Evolutionary conservation across 2,329 filamentous ascomycete species (phyloP).

Genomic region (Drechslerella dactyloides): DNA sequence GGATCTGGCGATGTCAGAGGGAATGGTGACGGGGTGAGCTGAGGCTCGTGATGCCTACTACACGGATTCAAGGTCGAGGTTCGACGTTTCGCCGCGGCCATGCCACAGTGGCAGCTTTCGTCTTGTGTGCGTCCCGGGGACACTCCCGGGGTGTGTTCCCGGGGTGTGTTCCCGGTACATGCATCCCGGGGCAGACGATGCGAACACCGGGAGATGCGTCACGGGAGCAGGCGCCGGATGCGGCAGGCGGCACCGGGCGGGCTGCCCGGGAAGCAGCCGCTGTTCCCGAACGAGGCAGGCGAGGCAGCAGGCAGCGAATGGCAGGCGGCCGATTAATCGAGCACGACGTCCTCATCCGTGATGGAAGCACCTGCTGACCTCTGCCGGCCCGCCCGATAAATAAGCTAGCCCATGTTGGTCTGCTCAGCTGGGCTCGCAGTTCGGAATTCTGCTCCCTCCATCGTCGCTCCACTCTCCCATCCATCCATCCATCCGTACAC

Average conservation of each 20-base stretch:
- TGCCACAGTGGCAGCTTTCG: conserved; percentile 38
- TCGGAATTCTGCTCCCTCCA: conserved; percentile 29
- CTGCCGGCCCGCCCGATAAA: not conserved
- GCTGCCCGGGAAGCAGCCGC: no score
- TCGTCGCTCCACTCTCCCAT: conserved; percentile 2
- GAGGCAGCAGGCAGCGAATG: not conserved
- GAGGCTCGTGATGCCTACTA: conserved; percentile 48
- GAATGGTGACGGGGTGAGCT: conserved; percentile 6
- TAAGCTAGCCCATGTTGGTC: not conserved
- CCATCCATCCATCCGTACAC: no score
- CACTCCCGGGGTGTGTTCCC: not conserved
- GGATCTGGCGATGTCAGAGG: not conserved
- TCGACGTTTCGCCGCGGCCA: not conserved
- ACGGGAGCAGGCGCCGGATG: not conserved
- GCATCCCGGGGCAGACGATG: no score
- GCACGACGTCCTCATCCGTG: not conserved
- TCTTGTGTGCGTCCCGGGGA: not conserved
- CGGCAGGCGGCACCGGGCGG: not conserved
- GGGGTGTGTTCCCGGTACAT: not conserved
- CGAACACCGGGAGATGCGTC: not conserved
- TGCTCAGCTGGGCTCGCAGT: conserved; percentile 33
- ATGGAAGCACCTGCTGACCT: conserved; percentile 10
- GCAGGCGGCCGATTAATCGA: not conserved
- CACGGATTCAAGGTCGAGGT: no score
- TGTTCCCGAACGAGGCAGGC: no score